Base-by-base conservation (phyloP, 352 stramenopile species). In the Phytophthora pluvialis region DNA sequence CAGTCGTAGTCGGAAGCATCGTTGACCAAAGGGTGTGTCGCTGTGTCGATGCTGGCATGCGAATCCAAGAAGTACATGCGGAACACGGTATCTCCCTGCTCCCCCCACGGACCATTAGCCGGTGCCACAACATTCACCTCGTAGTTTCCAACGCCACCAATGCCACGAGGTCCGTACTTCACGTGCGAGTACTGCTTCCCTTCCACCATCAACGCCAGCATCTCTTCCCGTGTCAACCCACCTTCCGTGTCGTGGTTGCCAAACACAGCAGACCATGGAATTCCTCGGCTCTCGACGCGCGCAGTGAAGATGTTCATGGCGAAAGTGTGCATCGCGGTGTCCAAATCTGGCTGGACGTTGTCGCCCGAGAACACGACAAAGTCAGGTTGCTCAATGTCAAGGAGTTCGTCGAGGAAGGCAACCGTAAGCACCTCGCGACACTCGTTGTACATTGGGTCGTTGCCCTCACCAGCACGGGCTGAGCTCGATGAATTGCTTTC, bases 1-100 rank as follows among this genome's bases (percentile, higher is more conserved):
- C 69, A 83, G 53, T 85, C 77, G 54, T 85, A 82, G 16, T 40
- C 60, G 40, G 26, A 52, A 49, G 26, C 5, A 61, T 77, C 44
- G 43, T 64, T 54, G 5, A 81, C 49, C 31, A 71, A 59, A 25
- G 70, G 75, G 31, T 73, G 77, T 8, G 49, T 66, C 1, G 40
- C 11, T 4, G 49, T 65, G 56, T 86, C 54, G 4, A 81, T 73
- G 16, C 65, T 70, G 5, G 51, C 61, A 38, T 77, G 62, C 2
- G 78, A 90, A 50, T 91, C 83, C 21, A 91, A 60, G 47, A 91
- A 90, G 70, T 91, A 91, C 80, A 91, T 86, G 29, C 76, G 78
- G 33, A 90, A 83, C 3, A 88, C 78, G 9, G 61, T 75, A 0
- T 39, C 47, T 0, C 77, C 70, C 13, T 57, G 29, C 0, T 51